These are phyloP conservation scores for Geotrichum bryndzae DNA, from an alignment of 1,139 yeast species.

Conservation along the genomic window DNA sequence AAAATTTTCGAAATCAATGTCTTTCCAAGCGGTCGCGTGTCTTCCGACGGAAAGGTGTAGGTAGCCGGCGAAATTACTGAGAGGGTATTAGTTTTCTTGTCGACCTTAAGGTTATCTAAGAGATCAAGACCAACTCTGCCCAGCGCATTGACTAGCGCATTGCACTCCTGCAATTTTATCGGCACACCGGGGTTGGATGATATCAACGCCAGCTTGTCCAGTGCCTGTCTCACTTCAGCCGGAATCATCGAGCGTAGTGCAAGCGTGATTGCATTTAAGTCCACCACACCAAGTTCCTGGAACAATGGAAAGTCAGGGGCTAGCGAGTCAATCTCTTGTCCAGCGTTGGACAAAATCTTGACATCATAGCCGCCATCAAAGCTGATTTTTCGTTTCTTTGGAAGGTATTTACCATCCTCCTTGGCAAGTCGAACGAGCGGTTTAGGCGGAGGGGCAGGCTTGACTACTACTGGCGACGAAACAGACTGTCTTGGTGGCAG, in stretches of 20 bases:
- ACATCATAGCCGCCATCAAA: constrained; percentile 64
- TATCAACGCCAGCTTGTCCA: constrained; percentile 74
- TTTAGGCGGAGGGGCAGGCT: constrained; percentile 15
- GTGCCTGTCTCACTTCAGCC: constrained; percentile 67
- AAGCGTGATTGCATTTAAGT: constrained; percentile 75
- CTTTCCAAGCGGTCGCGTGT: neutral
- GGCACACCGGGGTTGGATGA: constrained; percentile 70
- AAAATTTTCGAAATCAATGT: constrained; percentile 50
- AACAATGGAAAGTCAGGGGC: constrained; percentile 84
- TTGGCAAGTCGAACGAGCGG: constrained; percentile 21
- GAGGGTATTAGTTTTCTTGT: constrained; percentile 1
- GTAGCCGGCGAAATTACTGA: neutral
- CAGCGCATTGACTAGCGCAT: constrained; percentile 30
- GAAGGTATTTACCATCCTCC: constrained; percentile 49
- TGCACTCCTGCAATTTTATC: constrained; percentile 57
- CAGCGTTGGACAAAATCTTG: constrained; percentile 58
- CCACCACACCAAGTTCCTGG: constrained; percentile 81
- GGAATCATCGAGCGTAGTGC: constrained; percentile 54
- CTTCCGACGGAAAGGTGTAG: constrained; percentile 2
- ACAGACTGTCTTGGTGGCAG: constrained; percentile 14
- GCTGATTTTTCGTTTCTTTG: constrained; percentile 52
- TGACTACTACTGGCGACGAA: constrained; percentile 3
- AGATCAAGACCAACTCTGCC: constrained; percentile 25
- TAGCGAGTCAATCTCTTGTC: constrained; percentile 73
- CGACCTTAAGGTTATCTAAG: constrained; percentile 4